Conservation (phyloP, 2,329 filamentous ascomycete genomes). For the Sphaceloma murrayae region DNA sequence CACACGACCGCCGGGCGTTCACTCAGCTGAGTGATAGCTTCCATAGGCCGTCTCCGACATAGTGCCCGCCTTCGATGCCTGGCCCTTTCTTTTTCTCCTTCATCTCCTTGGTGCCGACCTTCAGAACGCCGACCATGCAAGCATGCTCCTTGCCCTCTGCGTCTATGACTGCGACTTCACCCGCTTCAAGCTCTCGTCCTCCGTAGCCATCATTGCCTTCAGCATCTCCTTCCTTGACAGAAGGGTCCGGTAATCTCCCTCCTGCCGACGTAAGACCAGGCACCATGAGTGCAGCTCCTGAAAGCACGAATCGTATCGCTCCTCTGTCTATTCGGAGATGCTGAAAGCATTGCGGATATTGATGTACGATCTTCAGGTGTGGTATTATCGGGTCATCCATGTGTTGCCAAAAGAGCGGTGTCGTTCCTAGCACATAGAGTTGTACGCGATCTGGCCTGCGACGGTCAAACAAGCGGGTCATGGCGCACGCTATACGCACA, state of each 20-base stretch:
- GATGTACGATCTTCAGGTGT: slow-evolving; percentile 80
- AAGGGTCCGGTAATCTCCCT: slow-evolving; percentile 60
- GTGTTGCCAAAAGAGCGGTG: slow-evolving; percentile 87
- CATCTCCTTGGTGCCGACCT: slow-evolving; percentile 79
- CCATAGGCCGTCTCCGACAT: slow-evolving; percentile 90
- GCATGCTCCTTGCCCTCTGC: slow-evolving; percentile 91
- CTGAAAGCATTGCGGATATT: slow-evolving; percentile 75
- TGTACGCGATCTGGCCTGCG: slow-evolving; percentile 69
- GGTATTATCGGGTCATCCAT: slow-evolving; percentile 68
- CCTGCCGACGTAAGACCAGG: slow-evolving; percentile 80
- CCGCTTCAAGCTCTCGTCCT: slow-evolving; percentile 63
- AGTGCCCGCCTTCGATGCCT: slow-evolving; percentile 89
- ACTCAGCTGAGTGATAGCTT: slow-evolving; percentile 51
- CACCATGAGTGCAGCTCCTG: slow-evolving; percentile 90
- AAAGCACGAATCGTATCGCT: slow-evolving; percentile 91
- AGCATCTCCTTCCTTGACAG: slow-evolving; percentile 30
- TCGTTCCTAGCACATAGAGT: slow-evolving; percentile 71
- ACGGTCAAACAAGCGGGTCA: background rate
- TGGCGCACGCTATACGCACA: slow-evolving; percentile 36
- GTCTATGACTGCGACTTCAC: slow-evolving; percentile 76
- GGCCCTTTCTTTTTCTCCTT: slow-evolving; percentile 91
- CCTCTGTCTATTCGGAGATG: slow-evolving; percentile 86
- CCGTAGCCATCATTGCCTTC: slow-evolving; percentile 39
- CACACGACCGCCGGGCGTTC: background rate
- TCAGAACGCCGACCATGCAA: slow-evolving; percentile 76